Percentiles rank a stretch among this genome's conserved stretches.
Conservation (phyloP, 2,329 filamentous ascomycete species). For the Aspergillus novofumigatus region DNA sequence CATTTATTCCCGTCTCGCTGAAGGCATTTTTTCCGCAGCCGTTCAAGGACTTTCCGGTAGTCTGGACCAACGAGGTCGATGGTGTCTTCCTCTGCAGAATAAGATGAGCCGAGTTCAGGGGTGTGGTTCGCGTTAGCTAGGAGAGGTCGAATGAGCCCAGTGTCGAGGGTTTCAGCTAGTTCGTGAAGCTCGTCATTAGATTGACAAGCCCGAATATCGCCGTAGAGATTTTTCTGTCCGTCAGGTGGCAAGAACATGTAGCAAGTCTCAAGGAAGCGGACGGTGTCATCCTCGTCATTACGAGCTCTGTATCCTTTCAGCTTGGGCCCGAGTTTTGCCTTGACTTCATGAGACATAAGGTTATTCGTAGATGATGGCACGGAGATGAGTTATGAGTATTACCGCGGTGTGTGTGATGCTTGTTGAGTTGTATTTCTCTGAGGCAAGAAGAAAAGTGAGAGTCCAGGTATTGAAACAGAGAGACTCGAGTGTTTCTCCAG, state of each 20-base stretch:
- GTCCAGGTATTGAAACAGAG: background rate
- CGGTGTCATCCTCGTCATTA: constrained; percentile 1
- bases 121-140: constrained; percentile 15
- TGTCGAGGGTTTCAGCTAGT: constrained; percentile 13
- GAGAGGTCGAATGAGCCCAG: constrained; percentile 16
- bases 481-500: background rate
- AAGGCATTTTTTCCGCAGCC: constrained; percentile 12
- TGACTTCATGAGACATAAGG: background rate
- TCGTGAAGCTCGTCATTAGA: constrained; percentile 12
- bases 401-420: background rate
- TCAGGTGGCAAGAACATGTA: constrained; percentile 10
- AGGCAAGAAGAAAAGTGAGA: background rate
- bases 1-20: constrained; percentile 18
- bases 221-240: constrained; percentile 13
- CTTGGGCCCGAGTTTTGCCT: background rate
- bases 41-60: constrained; percentile 5
- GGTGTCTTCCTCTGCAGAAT: constrained; percentile 14
- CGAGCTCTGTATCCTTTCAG: background rate
- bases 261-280: constrained; percentile 9
- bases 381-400: background rate
- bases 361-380: background rate
- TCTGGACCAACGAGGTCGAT: constrained; percentile 11
- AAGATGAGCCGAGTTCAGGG: constrained; percentile 12
- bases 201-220: constrained; percentile 11
- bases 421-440: background rate